A percentile compares a stretch with the other conserved stretches of the same genome.
phyloP scores from a whole-genome alignment of 73 alveolate genomes.

The Uronychia binucleata region DNA sequence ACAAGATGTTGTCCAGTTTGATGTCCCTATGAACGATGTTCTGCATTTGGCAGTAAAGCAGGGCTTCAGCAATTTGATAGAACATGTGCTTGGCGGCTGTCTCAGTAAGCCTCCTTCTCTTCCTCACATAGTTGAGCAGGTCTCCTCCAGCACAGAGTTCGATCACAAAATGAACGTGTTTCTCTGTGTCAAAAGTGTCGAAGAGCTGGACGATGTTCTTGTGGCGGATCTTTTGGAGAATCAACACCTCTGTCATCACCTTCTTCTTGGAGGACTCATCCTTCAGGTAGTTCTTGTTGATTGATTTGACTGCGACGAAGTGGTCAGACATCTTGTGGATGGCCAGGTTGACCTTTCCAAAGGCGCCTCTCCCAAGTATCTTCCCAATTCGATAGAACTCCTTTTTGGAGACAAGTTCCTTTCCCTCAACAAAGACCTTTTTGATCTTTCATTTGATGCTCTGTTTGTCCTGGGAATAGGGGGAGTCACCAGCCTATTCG shows the following conservation, averaged over 20 bases:
- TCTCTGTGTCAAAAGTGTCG: constrained; percentile 58
- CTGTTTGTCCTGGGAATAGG: background rate
- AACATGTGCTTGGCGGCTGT: constrained; percentile 59
- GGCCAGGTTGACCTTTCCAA: constrained; percentile 70
- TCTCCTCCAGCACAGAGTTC: constrained; percentile 61
- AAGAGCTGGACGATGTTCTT: constrained; percentile 59
- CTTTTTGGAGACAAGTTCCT: background rate
- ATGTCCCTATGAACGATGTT: constrained; percentile 80
- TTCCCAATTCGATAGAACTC: constrained; percentile 58
- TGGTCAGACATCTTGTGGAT: constrained; percentile 47
- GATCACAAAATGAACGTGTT: constrained; percentile 55
- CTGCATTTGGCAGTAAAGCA: constrained; percentile 68
- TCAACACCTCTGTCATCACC: constrained; percentile 59
- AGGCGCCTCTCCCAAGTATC: constrained; percentile 64
- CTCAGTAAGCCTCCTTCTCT: constrained; percentile 55
- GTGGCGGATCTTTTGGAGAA: constrained; percentile 50
- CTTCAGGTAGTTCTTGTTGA: constrained; percentile 51
- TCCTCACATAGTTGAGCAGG: constrained; percentile 42
- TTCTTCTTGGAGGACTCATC: constrained; percentile 45
- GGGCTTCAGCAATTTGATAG: constrained; percentile 62
- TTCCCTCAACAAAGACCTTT: background rate
- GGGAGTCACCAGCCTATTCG: too few species aligned
- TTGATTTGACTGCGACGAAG: constrained; percentile 59
- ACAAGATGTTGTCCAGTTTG: constrained; percentile 78
- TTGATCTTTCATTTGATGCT: background rate